A percentile compares a stretch with the other conserved stretches of the same genome.
Conservation (phyloP, 164 flowering plant genomes). For the Akebia trifoliata region DNA sequence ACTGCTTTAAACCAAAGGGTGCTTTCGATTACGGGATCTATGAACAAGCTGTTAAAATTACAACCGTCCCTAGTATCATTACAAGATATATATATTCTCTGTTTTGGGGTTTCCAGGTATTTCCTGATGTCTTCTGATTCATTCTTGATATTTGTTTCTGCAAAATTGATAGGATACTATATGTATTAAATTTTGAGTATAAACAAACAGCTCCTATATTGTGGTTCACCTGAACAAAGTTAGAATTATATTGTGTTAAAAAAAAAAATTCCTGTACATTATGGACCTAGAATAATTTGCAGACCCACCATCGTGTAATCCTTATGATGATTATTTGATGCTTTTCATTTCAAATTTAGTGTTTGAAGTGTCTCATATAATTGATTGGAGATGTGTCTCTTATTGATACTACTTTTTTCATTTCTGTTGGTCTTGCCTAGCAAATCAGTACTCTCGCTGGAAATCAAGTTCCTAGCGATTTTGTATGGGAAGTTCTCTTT, state of each 20-base stretch:
- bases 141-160: background rate
- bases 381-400: background rate
- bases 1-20: conserved; percentile 32
- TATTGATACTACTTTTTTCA: background rate
- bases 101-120: conserved; percentile 98
- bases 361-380: background rate
- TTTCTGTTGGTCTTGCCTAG: conserved; percentile 26
- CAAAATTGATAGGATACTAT: background rate
- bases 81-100: conserved; percentile 69
- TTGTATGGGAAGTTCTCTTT: conserved; percentile 81
- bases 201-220: background rate
- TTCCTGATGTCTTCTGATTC: background rate
- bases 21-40: conserved; percentile 70
- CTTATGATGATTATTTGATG: background rate
- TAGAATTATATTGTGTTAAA: too few species aligned
- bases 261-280: background rate
- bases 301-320: background rate
- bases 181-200: background rate
- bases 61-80: conserved; percentile 29
- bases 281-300: background rate
- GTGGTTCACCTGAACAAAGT: background rate
- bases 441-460: conserved; percentile 94
- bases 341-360: background rate
- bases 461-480: conserved; percentile 74
- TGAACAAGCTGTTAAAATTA: conserved; percentile 47